phyloP scores from a whole-genome alignment of 371 early-diverging fungal species.

The Syncephalastrum contaminatum region DNA sequence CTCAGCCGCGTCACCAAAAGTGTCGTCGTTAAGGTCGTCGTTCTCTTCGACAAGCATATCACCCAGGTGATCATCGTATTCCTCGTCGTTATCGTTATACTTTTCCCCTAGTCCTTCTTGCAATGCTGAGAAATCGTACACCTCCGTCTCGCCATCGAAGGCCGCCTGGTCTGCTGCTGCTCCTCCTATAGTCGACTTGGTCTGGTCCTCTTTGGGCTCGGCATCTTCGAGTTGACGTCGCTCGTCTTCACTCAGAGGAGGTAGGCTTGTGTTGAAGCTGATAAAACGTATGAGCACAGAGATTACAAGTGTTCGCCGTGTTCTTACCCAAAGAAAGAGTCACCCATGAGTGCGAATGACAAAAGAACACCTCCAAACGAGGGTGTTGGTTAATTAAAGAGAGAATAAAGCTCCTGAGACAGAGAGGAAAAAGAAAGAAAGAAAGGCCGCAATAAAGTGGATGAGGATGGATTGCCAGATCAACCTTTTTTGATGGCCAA shows the following conservation, averaged over 20 bases:
- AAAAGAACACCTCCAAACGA: too few species aligned
- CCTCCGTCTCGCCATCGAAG: constrained; percentile 28
- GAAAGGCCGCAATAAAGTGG: too few species aligned
- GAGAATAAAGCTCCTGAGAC: too few species aligned
- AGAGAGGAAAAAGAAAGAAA: too few species aligned
- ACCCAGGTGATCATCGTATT: constrained; percentile 46
- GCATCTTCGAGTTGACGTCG: constrained; percentile 34
- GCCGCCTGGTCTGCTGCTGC: constrained; percentile 8
- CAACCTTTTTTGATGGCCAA: too few species aligned
- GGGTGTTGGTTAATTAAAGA: too few species aligned
- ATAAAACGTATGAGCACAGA: not conserved
- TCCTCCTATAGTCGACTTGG: constrained; percentile 11
- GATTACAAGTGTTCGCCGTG: constrained; percentile 1
- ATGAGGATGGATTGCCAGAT: too few species aligned
- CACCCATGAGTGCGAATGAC: constrained; percentile 29
- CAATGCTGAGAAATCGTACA: constrained; percentile 45
- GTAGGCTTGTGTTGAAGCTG: constrained; percentile 63
- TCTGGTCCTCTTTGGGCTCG: constrained; percentile 13
- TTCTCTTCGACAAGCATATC: constrained; percentile 71
- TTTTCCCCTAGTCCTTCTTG: constrained; percentile 29
- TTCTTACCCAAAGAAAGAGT: constrained; percentile 52
- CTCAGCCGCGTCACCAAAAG: constrained; percentile 72
- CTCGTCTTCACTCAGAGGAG: constrained; percentile 51
- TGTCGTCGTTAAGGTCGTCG: constrained; percentile 83
- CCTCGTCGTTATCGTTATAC: constrained; percentile 34